Percentiles rank a stretch among this genome's conserved stretches.
Conservation (phyloP, 192 early-diverging fungal species). For the Linnemannia exigua region DNA sequence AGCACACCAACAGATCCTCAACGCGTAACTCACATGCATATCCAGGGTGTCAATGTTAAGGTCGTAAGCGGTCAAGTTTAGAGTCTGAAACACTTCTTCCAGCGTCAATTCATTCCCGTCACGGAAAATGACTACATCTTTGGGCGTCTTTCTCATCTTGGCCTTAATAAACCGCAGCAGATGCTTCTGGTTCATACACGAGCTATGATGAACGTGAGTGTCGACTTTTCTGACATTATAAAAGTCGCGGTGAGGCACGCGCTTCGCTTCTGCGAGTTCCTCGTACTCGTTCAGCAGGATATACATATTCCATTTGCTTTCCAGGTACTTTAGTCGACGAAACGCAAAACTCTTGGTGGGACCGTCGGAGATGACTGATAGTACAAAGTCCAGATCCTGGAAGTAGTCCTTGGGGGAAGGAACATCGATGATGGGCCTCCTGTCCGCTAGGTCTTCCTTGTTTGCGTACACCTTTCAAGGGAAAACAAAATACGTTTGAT, state of each 20-base stretch:
- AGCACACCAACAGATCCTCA: background rate
- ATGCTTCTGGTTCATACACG: slow-evolving; percentile 98
- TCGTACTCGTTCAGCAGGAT: slow-evolving; percentile 93
- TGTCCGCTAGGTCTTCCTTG: slow-evolving; percentile 26
- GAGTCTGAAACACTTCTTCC: slow-evolving; percentile 87
- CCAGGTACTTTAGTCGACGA: slow-evolving; percentile 89
- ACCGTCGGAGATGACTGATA: slow-evolving; percentile 85
- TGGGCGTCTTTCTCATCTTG: slow-evolving; percentile 82
- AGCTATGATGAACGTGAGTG: slow-evolving; percentile 94
- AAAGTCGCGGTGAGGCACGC: slow-evolving; percentile 94
- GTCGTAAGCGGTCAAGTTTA: slow-evolving; percentile 94
- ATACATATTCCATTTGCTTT: slow-evolving; percentile 96
- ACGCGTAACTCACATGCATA: slow-evolving; percentile 80
- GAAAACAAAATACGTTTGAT: background rate
- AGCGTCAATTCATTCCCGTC: slow-evolving; percentile 88
- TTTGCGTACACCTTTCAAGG: slow-evolving; percentile 13
- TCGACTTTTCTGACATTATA: slow-evolving; percentile 99
- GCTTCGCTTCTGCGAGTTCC: slow-evolving; percentile 92
- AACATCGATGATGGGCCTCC: slow-evolving; percentile 62
- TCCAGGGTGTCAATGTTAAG: slow-evolving; percentile 95
- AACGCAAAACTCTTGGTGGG: slow-evolving; percentile 95
- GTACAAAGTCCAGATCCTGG: slow-evolving; percentile 85
- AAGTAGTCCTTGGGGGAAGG: slow-evolving; percentile 90
- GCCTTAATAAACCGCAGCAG: slow-evolving; percentile 95
- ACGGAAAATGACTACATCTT: slow-evolving; percentile 89